Conservation (phyloP, 2,329 filamentous ascomycete genomes). For the Botrytis tulipae region DNA sequence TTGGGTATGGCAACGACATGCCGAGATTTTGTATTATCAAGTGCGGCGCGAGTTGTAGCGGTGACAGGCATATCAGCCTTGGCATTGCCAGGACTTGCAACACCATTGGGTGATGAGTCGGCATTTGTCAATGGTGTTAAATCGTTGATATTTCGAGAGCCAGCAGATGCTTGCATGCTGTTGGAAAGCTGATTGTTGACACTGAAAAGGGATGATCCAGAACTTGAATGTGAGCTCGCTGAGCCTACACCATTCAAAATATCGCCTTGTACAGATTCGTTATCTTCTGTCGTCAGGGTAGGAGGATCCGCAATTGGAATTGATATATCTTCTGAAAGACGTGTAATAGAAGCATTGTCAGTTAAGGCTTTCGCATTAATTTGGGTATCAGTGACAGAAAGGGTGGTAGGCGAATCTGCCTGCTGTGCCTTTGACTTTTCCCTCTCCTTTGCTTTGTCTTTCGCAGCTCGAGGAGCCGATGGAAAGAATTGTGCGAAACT, state of each 20-base stretch:
- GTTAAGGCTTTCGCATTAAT: conserved; percentile 33
- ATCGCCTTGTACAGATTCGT: conserved; percentile 61
- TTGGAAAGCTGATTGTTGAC: conserved; percentile 31
- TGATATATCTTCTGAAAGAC: conserved; percentile 27
- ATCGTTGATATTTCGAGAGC: conserved; percentile 42
- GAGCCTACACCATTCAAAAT: conserved; percentile 70
- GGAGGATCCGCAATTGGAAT: conserved; percentile 30
- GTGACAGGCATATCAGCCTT: conserved; percentile 39
- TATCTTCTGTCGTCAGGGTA: conserved; percentile 47
- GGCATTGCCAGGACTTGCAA: conserved; percentile 50
- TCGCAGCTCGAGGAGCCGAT: conserved; percentile 60
- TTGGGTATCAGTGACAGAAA: conserved; percentile 39
- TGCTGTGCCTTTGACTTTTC: conserved; percentile 53
- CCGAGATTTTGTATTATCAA: conserved; percentile 24
- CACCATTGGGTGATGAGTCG: conserved; percentile 63
- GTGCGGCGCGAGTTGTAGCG: conserved; percentile 36
- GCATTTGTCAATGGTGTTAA: conserved; percentile 65
- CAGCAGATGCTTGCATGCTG: conserved; percentile 32
- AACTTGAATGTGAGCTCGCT: conserved; percentile 68
- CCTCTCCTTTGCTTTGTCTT: conserved; percentile 58
- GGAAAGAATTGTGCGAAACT: conserved; percentile 87
- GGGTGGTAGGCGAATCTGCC: conserved; percentile 36
- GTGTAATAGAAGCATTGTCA: conserved; percentile 37
- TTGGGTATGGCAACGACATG: conserved; percentile 37
- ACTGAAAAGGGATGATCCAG: conserved; percentile 70